A percentile compares a stretch with the other conserved stretches of the same genome.
These are phyloP conservation scores for Ophiostoma sp. DNA, from an alignment of 2,329 filamentous ascomycete genomes.

Conservation along the genomic window DNA sequence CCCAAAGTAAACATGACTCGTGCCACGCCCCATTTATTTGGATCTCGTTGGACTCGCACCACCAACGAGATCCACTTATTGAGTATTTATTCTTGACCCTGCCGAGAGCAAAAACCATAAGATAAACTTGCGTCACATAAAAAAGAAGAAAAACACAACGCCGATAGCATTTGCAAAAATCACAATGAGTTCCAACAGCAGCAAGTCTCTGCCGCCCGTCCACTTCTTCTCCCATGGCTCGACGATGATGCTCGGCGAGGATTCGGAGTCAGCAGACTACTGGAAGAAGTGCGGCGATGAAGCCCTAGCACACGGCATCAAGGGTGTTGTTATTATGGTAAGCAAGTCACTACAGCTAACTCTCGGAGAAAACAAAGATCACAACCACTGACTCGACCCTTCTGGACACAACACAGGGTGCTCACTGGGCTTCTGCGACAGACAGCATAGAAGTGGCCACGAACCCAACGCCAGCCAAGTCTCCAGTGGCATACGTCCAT, in stretches of 20 bases:
- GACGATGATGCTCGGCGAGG: slow-evolving; percentile 70
- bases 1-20: no score
- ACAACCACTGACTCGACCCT: no score
- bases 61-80: no score
- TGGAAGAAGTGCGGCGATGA: slow-evolving; percentile 67
- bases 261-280: slow-evolving; percentile 60
- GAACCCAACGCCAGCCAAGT: slow-evolving; percentile 61
- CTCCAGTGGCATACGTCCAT: slow-evolving; percentile 66
- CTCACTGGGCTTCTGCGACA: slow-evolving; percentile 63
- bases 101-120: no score
- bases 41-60: no score
- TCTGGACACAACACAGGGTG: slow-evolving; percentile 55
- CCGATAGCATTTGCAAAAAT: no score
- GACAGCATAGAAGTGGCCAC: slow-evolving; percentile 61
- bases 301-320: slow-evolving; percentile 59
- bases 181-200: background rate
- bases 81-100: no score
- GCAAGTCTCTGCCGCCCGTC: slow-evolving; percentile 47
- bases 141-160: no score
- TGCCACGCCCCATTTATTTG: no score
- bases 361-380: no score
- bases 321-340: slow-evolving; percentile 67
- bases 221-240: slow-evolving; percentile 71
- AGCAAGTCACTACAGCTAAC: no score
- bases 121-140: no score